Conservation (phyloP, 306 rosid species). For the Citrullus colocynthis region DNA sequence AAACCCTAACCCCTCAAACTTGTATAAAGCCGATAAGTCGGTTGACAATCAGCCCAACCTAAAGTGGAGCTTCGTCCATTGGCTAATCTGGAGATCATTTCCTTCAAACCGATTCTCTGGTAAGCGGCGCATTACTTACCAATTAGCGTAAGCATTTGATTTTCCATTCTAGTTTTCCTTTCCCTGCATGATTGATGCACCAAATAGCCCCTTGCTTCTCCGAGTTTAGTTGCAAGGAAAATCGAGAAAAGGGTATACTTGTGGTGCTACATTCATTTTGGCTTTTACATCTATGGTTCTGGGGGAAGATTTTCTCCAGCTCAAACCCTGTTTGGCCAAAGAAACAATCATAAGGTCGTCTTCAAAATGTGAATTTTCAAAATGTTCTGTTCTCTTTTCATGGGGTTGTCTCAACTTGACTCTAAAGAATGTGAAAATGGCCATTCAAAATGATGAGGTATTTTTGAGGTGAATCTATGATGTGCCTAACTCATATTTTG, state of each 20-base stretch:
- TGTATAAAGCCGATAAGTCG: neutral
- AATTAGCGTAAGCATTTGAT: neutral
- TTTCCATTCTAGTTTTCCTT: neutral
- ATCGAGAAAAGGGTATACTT: conserved; percentile 21
- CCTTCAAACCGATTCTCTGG: neutral
- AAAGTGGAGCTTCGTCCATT: neutral
- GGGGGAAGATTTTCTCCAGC: conserved; percentile 7
- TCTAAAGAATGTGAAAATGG: neutral
- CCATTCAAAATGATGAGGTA: conserved; percentile 16
- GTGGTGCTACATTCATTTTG: conserved; percentile 30
- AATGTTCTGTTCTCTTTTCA: neutral
- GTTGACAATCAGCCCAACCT: neutral
- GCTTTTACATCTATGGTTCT: conserved; percentile 8
- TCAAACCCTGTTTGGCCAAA: conserved; percentile 10
- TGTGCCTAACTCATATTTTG: conserved; percentile 5
- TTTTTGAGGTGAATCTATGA: conserved; percentile 4
- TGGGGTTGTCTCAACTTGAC: neutral
- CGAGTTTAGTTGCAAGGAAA: conserved; percentile 26
- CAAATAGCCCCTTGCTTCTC: conserved; percentile 35
- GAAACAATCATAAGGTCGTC: neutral
- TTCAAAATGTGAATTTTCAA: neutral
- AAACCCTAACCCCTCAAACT: neutral
- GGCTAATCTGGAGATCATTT: neutral
- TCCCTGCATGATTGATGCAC: conserved; percentile 15
- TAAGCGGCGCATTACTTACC: neutral